Conservation (phyloP, 768 basidiomycete species). For the Auriscalpium vulgare region DNA sequence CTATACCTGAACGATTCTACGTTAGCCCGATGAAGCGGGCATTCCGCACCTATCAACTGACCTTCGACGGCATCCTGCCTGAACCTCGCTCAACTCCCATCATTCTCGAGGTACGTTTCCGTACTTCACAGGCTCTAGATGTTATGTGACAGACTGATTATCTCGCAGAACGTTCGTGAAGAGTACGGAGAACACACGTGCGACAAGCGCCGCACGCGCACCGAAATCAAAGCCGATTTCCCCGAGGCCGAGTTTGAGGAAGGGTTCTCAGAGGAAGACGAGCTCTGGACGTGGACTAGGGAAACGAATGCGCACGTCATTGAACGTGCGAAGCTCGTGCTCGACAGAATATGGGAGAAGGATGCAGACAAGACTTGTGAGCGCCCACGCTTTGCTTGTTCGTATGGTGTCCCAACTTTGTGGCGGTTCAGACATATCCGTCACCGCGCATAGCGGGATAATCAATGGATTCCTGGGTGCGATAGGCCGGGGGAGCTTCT, state of each 20-base stretch:
- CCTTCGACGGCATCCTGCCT: slow-evolving; percentile 8
- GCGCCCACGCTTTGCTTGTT: background rate
- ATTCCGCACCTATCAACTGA: slow-evolving; percentile 10
- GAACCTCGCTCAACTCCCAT: slow-evolving; percentile 1
- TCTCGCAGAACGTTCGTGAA: slow-evolving; percentile 10
- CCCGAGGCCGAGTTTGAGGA: slow-evolving; percentile 11
- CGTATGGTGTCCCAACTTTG: no score
- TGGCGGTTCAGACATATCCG: slow-evolving; percentile 7
- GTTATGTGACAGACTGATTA: background rate
- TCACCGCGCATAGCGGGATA: slow-evolving; percentile 12
- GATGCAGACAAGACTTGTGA: slow-evolving; percentile 8
- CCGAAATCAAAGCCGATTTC: slow-evolving; percentile 10
- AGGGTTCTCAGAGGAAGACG: slow-evolving; percentile 13
- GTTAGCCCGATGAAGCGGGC: slow-evolving; percentile 12
- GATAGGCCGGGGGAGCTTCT: slow-evolving; percentile 5
- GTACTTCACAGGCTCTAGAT: background rate
- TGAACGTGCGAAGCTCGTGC: slow-evolving; percentile 9
- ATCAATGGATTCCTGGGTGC: slow-evolving; percentile 7
- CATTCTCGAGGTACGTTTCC: slow-evolving; percentile 10
- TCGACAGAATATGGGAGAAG: slow-evolving; percentile 10
- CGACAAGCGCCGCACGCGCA: slow-evolving; percentile 10
- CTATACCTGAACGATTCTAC: slow-evolving; percentile 9
- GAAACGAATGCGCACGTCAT: slow-evolving; percentile 1
- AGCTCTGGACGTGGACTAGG: slow-evolving; percentile 4
- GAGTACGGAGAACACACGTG: slow-evolving; percentile 10